Evolutionary conservation across 1,284 basidiomycete genomes (phyloP), one percentile per base, ranked within the genome.

Genomic region (Cryptococcus sp.): DNA sequence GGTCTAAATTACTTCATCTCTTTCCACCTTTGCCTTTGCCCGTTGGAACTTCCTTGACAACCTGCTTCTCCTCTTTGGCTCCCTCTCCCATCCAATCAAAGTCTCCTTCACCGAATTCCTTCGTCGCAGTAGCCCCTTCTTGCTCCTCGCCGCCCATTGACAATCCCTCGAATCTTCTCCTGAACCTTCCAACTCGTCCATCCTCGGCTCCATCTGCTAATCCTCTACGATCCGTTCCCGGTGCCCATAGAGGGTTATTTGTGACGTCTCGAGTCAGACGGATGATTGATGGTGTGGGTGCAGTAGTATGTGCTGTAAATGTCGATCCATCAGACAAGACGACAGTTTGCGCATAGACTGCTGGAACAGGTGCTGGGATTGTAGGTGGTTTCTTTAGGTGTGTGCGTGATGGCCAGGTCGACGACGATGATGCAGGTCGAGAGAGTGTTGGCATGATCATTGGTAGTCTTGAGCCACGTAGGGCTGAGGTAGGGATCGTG

Each of bases 251-350:
- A 10, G 85, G 86, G 69, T 90, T 87, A 70, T 90, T 92, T 14
- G 86, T 88, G 48, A 86, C 84, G 66, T 92, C 90, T 40, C 89
- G 83, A 21, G 88, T 87, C 43, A 91, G 78, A 40, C 83, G 81
- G 41, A 88, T 79, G 41, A 65, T 72, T 18, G 82, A 73, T 2
- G 86, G 85, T 4, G 84, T 83, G 0, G 90, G 90, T 0, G 88
- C 88, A 0, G 90, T 91, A 9, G 86, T 88, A 80, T 85, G 87
- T 61, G 91, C 86, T 1, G 82, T 83, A 71, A 88, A 90, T 1
- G 86, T 87, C 18, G 86, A 86, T n/a, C 89, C 89, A 73, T 92
- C 90, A 0, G 88, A 83, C 59, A 87, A 83, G 52, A 87, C 81
- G 55, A 92, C 85, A 53, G 80, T 82, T 72, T 91, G 89, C 5